Percentiles rank a stretch among this genome's conserved stretches.
These are phyloP conservation scores for Aspergillus costaricaensis DNA, from an alignment of 2,329 filamentous ascomycete genomes.

Conservation along the genomic window DNA sequence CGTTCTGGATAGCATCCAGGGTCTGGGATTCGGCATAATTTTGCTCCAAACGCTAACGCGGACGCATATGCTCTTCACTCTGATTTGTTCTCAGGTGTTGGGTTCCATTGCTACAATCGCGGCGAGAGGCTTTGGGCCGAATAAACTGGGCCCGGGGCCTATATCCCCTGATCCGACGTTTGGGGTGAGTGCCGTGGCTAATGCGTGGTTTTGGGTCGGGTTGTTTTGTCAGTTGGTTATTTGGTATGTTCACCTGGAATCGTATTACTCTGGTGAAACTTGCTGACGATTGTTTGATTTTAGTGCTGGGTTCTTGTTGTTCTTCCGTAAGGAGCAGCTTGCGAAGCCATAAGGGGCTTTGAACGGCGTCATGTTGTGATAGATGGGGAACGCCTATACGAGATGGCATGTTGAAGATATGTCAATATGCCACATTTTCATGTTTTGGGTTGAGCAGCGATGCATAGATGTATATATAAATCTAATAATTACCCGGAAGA, in stretches of 20 bases:
- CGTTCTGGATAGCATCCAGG: slow-evolving; percentile 64
- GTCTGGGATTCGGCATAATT: slow-evolving; percentile 67
- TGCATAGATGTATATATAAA: no score
- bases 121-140: slow-evolving; percentile 60
- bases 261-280: no score
- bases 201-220: slow-evolving; percentile 62
- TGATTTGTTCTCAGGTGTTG: slow-evolving; percentile 61
- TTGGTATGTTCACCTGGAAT: slow-evolving; percentile 37
- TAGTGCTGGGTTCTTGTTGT: no score
- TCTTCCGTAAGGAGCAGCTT: no score
- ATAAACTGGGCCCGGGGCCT: slow-evolving; percentile 60
- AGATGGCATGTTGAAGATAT: no score
- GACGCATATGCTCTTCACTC: slow-evolving; percentile 62
- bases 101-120: slow-evolving; percentile 63
- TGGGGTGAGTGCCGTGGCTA: slow-evolving; percentile 47
- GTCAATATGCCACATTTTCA: no score
- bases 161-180: slow-evolving; percentile 63
- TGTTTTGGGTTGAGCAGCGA: no score
- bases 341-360: no score
- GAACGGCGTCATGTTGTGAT: no score
- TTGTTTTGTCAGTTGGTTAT: slow-evolving; percentile 58
- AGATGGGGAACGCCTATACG: no score
- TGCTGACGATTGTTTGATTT: no score
- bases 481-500: no score
- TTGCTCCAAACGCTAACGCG: slow-evolving; percentile 64